Evolutionary conservation across 2,329 filamentous ascomycete genomes (phyloP).

Genomic region (Ploettnerulaceae sp.): DNA sequence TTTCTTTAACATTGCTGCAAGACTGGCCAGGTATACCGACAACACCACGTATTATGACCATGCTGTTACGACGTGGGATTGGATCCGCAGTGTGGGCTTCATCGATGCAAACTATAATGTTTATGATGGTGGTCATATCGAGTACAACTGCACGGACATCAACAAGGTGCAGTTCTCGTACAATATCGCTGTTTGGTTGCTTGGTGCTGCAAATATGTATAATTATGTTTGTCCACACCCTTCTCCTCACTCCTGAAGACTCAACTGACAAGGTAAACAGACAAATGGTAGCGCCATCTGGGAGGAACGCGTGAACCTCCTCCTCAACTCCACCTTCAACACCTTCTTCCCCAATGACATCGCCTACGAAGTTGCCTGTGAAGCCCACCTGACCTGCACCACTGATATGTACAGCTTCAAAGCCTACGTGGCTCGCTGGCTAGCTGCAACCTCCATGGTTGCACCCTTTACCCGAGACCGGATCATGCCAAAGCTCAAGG

Average conservation of each 20-base stretch:
- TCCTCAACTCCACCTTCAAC: conserved; percentile 34
- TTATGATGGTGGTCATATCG: conserved; percentile 50
- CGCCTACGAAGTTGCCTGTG: conserved; percentile 58
- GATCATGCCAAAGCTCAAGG: conserved; percentile 49
- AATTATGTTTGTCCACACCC: conserved; percentile 49
- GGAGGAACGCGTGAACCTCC: conserved; percentile 34
- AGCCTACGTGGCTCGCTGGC: conserved; percentile 58
- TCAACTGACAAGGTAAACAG: conserved; percentile 40
- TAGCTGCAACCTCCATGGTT: conserved; percentile 52
- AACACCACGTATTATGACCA: conserved; percentile 75
- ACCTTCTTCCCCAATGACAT: conserved; percentile 43
- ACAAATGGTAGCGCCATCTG: conserved; percentile 36
- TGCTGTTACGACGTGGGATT: conserved; percentile 67
- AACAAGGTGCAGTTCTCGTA: conserved; percentile 64
- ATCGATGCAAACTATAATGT: conserved; percentile 53
- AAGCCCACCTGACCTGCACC: conserved; percentile 49
- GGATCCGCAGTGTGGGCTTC: conserved; percentile 52
- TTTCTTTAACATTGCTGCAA: conserved; percentile 65
- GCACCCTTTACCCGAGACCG: conserved; percentile 52
- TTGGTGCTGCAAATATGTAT: conserved; percentile 43
- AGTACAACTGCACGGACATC: conserved; percentile 44
- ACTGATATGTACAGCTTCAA: conserved; percentile 63
- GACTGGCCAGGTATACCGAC: conserved; percentile 71
- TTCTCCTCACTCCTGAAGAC: conserved; percentile 49
- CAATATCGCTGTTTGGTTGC: conserved; percentile 62